phyloP scores from a whole-genome alignment of 176 grass and related monocot genomes.

The Thalia dealbata region DNA sequence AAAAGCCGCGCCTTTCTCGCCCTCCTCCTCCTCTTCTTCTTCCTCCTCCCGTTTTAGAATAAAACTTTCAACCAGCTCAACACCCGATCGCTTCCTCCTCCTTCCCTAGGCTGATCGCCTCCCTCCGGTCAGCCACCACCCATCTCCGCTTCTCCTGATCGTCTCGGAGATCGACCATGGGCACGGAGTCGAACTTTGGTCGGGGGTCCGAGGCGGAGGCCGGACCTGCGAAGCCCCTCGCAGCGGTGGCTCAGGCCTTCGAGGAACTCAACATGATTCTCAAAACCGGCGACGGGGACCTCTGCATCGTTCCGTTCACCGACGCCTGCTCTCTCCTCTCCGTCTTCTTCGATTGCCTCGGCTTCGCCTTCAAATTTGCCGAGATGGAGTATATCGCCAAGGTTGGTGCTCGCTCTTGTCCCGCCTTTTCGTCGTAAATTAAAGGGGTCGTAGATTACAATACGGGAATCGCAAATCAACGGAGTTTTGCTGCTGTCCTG shows the following conservation, averaged over 20 bases:
- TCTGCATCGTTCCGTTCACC: conserved; percentile 55
- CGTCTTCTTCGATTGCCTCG: conserved; percentile 77
- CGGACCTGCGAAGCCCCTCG: conserved; percentile 35
- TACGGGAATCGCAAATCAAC: too few relatives aligned
- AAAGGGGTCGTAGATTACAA: neutral
- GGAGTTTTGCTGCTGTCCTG: neutral
- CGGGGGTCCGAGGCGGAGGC: conserved; percentile 24
- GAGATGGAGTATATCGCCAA: conserved; percentile 95
- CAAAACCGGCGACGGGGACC: conserved; percentile 36
- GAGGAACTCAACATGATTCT: conserved; percentile 53
- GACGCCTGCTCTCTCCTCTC: conserved; percentile 81
- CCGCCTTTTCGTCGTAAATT: too few relatives aligned
- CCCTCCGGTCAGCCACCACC: neutral
- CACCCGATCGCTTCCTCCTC: too few relatives aligned
- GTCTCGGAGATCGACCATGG: neutral
- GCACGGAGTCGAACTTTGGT: conserved; percentile 7
- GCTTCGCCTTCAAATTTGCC: conserved; percentile 90
- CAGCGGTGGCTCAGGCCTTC: conserved; percentile 63
- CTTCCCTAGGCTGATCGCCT: neutral
- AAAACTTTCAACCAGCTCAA: neutral
- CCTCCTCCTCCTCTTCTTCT: neutral
- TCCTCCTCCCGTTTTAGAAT: too few relatives aligned
- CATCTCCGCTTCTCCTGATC: neutral
- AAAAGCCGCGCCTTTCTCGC: neutral
- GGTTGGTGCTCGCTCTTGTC: conserved; percentile 13